Evolutionary conservation across 1,139 yeast species (phyloP).

Genomic region (Diutina ranongensis): DNA sequence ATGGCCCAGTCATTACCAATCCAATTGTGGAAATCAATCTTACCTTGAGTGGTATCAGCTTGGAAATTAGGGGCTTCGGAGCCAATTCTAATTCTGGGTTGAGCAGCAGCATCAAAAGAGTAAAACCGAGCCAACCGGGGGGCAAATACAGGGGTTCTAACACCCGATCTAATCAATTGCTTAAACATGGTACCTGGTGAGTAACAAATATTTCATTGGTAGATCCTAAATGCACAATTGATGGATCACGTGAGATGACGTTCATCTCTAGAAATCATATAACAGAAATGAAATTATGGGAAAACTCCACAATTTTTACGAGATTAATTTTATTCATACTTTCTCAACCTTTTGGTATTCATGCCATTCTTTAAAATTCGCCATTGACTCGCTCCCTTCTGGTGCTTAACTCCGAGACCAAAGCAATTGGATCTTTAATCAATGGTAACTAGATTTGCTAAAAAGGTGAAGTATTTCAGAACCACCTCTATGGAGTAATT

Average conservation of each 20-base stretch:
- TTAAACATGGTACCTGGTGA: not conserved
- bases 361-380: too few relatives aligned
- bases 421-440: too few relatives aligned
- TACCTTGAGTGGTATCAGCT: slow-evolving; percentile 69
- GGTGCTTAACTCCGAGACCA: too few relatives aligned
- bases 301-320: too few relatives aligned
- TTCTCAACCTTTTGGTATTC: too few relatives aligned
- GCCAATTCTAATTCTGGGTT: slow-evolving; percentile 60
- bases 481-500: too few relatives aligned
- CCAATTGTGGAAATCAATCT: slow-evolving; percentile 70
- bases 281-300: not conserved
- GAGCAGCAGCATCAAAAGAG: slow-evolving; percentile 46
- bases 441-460: too few relatives aligned
- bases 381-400: too few relatives aligned
- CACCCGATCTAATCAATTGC: slow-evolving; percentile 5
- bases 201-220: not conserved
- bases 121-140: slow-evolving; percentile 11
- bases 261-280: too few relatives aligned
- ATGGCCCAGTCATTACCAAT: slow-evolving; percentile 64
- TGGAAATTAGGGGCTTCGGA: slow-evolving; percentile 76
- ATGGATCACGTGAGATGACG: not conserved
- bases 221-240: not conserved
- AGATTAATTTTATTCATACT: too few relatives aligned
- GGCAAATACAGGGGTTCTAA: not conserved
- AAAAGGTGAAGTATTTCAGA: too few relatives aligned